Evolutionary conservation across 441 rosid genomes (phyloP), one percentile per base, ranked within the genome.

Genomic region (Aquilaria agallochum): DNA sequence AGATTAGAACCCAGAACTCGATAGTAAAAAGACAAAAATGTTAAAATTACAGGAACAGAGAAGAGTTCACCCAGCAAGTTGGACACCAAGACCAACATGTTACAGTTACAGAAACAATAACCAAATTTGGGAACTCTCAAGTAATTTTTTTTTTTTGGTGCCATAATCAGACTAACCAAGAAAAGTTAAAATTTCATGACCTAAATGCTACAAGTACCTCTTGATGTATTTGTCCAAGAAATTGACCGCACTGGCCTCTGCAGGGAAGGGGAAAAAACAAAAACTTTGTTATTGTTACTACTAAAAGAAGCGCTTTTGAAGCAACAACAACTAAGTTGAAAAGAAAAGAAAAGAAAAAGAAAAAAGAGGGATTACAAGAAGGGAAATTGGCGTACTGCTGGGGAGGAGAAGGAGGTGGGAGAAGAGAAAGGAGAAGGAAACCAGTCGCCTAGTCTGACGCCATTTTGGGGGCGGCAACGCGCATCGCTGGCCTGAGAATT

Each of bases 191-290:
- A 7, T 14, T 53, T 14, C 11, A 53, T 30, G 11, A 31, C 2
- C 47, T n/a, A 11, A 13, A 31, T 36, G 45, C 48, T 27, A 44
- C 50, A 34, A 58, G 70, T 74, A 90, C 97, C 79, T 86, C 76
- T 86, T 87, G 34, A 92, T 85, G 56, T 92, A 89, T 48, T 80
- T 89, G 68, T 89, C 96, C 11, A 80, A 59, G 4, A 80, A 40
- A 72, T 64, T 62, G 62, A 69, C 86, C 0, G 85, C 96, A 40
- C 64, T 63, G 55, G 83, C 95, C 78, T 76, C 98, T 88, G 75
- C 78, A 60, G 36, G 64, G 50, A 67, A 49, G n/a, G 11, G 4
- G 52, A 50, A 5, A 11, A 48, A 14, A 11, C 4, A 53, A 13
- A 20, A 36, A 12, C 27, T 62, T 53, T 30, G 30, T 58, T 42